Base-by-base conservation (phyloP, 768 basidiomycete genomes). In the Scleroderma bovista region DNA sequence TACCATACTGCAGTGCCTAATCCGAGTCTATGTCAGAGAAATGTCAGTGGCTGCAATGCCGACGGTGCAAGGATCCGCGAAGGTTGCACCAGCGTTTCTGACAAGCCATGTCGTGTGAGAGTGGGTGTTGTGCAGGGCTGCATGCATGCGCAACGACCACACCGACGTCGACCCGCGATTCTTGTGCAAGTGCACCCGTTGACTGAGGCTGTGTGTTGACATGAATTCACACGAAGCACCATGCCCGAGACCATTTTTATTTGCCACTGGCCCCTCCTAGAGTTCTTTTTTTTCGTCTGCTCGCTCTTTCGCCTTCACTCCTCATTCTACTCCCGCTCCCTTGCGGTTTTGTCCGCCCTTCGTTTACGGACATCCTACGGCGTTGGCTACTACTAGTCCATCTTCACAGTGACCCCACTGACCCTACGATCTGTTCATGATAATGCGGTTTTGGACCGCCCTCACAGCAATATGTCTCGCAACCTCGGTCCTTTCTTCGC, bases 401-500 rank as follows among this genome's bases (percentile, higher is more conserved):
- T 31, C 12, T 19, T 41, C n/a, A 20, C 6, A 22, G 1, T 31
- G 44, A 12, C 31, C 31, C n/a, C 2, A 31, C 37, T 16, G 24
- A 17, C 36, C 37, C 31, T 39, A 53, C 47, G 47, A 51, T 50
- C 39, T 39, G 22, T 29, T 48, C 50, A 2, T 47, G 16, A 59
- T 38, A 58, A 78, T 79, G 77, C 75, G 76, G 74, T 69, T 80
- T 55, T 56, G 68, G 48, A 63, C 74, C 68, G 67, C 76, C 56
- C 34, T 63, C 36, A 41, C 53, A 42, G 46, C 47, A 2, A 6
- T 57, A 49, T 49, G 51, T 44, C 59, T 79, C 50, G 51, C 69
- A 57, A 57, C 61, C 52, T 63, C 69, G 57, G 75, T 73, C 47
- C 52, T 69, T 44, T 81, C 85, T 2, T 81, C 86, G 10, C 88